Conservation (phyloP, 116 monocot genomes). For the Papilionanthe hybrid region DNA sequence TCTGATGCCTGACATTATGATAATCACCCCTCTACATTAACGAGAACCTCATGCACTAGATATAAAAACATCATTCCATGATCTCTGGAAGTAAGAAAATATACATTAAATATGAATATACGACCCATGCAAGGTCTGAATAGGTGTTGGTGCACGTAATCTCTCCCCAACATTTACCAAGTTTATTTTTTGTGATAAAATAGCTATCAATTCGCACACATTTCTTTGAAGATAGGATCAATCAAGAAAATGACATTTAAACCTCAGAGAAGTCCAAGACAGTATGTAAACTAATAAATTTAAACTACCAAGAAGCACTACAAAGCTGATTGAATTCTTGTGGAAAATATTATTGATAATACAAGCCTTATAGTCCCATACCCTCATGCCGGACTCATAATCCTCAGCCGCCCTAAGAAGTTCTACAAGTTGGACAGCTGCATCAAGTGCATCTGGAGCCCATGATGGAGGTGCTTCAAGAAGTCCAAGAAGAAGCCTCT, state of each 20-base stretch:
- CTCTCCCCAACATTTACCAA: neutral
- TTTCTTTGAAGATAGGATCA: conserved; percentile 1
- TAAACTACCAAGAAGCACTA: neutral
- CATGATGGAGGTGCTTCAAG: conserved; percentile 99
- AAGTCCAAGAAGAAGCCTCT: conserved; percentile 92
- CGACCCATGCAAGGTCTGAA: neutral
- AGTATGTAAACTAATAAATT: neutral
- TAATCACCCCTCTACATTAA: no score
- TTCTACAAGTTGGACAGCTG: conserved; percentile 98
- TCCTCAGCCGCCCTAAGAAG: conserved; percentile 97
- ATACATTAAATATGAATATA: neutral
- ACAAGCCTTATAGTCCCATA: conserved; percentile 17
- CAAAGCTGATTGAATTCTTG: neutral
- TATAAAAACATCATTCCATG: neutral
- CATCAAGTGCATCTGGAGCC: conserved; percentile 99
- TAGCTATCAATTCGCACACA: neutral
- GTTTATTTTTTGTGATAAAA: neutral
- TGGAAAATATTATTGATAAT: neutral
- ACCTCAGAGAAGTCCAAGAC: conserved; percentile 3
- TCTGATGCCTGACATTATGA: neutral
- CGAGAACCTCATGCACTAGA: neutral
- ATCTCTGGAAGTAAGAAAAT: neutral
- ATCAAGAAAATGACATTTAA: neutral
- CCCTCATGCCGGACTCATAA: conserved; percentile 90
- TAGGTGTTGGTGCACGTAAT: neutral